Evolutionary conservation across 2,329 filamentous ascomycete species (phyloP).

Genomic region (Huntiella savannae): DNA sequence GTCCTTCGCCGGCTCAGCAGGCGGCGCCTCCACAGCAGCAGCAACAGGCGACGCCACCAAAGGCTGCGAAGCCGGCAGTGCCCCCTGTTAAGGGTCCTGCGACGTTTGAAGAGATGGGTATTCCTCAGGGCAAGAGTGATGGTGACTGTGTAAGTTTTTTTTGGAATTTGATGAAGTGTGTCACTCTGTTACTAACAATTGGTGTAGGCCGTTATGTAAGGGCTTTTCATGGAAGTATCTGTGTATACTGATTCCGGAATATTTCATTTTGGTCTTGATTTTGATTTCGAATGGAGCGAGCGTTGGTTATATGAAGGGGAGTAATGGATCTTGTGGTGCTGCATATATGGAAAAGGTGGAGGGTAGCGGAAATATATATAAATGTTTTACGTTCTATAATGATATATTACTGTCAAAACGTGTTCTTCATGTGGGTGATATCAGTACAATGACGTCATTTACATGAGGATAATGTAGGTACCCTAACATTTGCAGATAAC

Average conservation of each 20-base stretch:
- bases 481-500: too few relatives aligned
- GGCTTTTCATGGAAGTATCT: too few relatives aligned
- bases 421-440: too few relatives aligned
- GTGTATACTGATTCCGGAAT: too few relatives aligned
- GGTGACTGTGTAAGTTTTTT: constrained; percentile 61
- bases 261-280: background rate
- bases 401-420: too few relatives aligned
- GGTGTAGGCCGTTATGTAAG: constrained; percentile 9
- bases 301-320: too few relatives aligned
- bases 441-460: too few relatives aligned
- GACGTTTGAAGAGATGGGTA: constrained; percentile 97
- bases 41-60: constrained; percentile 18
- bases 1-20: constrained; percentile 13
- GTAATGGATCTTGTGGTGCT: too few relatives aligned
- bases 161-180: background rate
- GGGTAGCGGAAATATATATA: too few relatives aligned
- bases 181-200: background rate
- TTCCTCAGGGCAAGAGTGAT: constrained; percentile 67
- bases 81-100: constrained; percentile 59
- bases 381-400: too few relatives aligned
- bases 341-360: too few relatives aligned
- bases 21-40: constrained; percentile 14
- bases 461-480: too few relatives aligned
- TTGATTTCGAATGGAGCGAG: background rate
- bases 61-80: constrained; percentile 22